A percentile compares a stretch with the other conserved stretches of the same genome.
Conservation (phyloP, 2,329 filamentous ascomycete genomes). For the Fusarium torreyae region DNA sequence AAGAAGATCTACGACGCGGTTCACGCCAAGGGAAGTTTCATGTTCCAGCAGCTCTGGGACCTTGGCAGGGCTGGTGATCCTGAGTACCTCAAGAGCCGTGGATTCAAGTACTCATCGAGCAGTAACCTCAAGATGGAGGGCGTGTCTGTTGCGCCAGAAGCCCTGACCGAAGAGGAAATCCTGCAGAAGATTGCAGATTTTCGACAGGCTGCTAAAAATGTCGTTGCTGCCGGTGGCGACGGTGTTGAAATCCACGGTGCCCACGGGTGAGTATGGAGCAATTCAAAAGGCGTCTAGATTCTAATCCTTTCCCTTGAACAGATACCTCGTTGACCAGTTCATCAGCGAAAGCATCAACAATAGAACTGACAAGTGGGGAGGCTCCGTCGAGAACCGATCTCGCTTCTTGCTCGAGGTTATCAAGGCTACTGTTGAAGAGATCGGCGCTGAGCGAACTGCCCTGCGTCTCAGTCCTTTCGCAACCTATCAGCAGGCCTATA, state of each 20-base stretch:
- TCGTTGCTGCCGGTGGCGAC: conserved; percentile 77
- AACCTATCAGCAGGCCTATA: conserved; percentile 50
- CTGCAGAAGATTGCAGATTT: conserved; percentile 73
- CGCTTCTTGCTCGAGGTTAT: conserved; percentile 66
- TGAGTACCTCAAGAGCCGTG: conserved; percentile 40
- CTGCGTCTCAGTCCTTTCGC: conserved; percentile 71
- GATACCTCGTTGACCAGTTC: conserved; percentile 74
- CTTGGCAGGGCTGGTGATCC: conserved; percentile 65
- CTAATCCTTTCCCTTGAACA: fast-evolving
- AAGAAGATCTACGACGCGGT: conserved; percentile 72
- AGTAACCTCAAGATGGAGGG: conserved; percentile 46
- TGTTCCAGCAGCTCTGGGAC: conserved; percentile 77
- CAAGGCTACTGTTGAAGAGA: conserved; percentile 57
- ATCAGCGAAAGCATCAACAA: conserved; percentile 66
- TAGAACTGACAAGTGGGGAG: conserved; percentile 69
- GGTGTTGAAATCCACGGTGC: conserved; percentile 74
- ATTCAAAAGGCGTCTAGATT: fast-evolving
- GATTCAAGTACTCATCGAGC: conserved; percentile 50
- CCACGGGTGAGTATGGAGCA: conserved; percentile 61
- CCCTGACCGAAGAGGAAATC: conserved; percentile 76
- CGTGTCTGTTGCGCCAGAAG: conserved; percentile 20
- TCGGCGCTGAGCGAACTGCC: conserved; percentile 66
- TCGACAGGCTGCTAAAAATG: conserved; percentile 67
- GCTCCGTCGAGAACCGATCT: conserved; percentile 67
- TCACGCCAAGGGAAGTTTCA: conserved; percentile 72